Conservation (phyloP, 2,329 filamentous ascomycete genomes). For the Graphilbum ipis-grandicollis region DNA sequence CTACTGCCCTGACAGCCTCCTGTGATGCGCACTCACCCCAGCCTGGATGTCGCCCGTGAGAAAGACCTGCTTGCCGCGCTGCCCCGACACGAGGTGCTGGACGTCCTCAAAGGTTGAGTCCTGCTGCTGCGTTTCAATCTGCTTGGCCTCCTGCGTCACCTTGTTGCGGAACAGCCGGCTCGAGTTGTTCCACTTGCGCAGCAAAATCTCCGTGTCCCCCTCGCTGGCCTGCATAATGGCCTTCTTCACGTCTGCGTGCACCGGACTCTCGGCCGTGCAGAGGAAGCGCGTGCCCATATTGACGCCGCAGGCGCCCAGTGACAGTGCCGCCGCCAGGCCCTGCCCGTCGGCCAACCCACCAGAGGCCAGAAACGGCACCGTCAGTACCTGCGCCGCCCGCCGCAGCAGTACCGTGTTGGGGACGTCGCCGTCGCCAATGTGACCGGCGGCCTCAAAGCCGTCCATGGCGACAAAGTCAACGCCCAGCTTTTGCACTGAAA, state of each 20-base stretch:
- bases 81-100: slow-evolving; percentile 71
- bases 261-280: slow-evolving; percentile 83
- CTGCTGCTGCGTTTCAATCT: slow-evolving; percentile 66
- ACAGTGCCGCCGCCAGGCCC: slow-evolving; percentile 78
- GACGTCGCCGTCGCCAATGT: slow-evolving; percentile 75
- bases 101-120: slow-evolving; percentile 83
- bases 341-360: slow-evolving; percentile 92
- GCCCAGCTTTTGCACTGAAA: slow-evolving; percentile 80
- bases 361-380: slow-evolving; percentile 83
- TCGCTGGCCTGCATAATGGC: slow-evolving; percentile 78
- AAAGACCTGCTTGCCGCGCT: slow-evolving; percentile 83
- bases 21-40: slow-evolving; percentile 49
- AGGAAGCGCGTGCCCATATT: slow-evolving; percentile 99
- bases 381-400: slow-evolving; percentile 66
- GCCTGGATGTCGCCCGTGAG: slow-evolving; percentile 78
- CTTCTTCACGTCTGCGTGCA: slow-evolving; percentile 88
- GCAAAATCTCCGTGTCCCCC: slow-evolving; percentile 75
- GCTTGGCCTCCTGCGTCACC: slow-evolving; percentile 61
- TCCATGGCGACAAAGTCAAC: slow-evolving; percentile 96
- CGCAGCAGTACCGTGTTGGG: slow-evolving; percentile 81
- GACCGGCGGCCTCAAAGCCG: slow-evolving; percentile 89
- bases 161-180: slow-evolving; percentile 79
- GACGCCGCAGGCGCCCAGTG: slow-evolving; percentile 79
- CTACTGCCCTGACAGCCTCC: no score
- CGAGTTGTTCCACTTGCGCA: slow-evolving; percentile 88